These are phyloP conservation scores for Phytopythium mirpurense DNA, from an alignment of 352 stramenopile genomes.

Conservation along the genomic window DNA sequence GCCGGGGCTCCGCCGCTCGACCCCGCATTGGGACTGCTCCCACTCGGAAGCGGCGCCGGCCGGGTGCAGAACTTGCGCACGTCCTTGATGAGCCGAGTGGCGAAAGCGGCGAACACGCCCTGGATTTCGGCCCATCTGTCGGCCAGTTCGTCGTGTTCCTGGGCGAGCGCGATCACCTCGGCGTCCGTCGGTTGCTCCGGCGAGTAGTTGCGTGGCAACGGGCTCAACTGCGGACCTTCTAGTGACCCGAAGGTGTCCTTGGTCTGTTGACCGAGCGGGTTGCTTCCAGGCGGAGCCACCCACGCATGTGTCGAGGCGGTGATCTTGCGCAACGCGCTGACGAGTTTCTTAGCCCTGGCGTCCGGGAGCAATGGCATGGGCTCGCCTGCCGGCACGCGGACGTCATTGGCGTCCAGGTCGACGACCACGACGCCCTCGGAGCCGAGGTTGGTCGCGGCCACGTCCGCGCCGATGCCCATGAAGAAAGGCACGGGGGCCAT, in stretches of 20 bases:
- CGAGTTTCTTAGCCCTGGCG: slow-evolving; percentile 51
- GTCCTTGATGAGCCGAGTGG: slow-evolving; percentile 50
- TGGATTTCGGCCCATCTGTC: slow-evolving; percentile 64
- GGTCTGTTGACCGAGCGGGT: background rate
- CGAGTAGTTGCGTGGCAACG: slow-evolving; percentile 13
- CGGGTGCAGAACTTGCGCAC: slow-evolving; percentile 52
- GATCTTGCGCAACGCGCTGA: slow-evolving; percentile 45
- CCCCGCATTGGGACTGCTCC: background rate
- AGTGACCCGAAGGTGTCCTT: slow-evolving; percentile 3
- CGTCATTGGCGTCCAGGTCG: slow-evolving; percentile 63
- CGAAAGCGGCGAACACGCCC: slow-evolving; percentile 43
- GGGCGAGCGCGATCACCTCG: slow-evolving; percentile 20
- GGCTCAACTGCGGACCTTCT: background rate
- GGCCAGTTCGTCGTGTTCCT: slow-evolving; percentile 37
- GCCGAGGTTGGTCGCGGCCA: slow-evolving; percentile 29
- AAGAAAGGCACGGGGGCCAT: slow-evolving; percentile 74
- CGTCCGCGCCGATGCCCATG: slow-evolving; percentile 55
- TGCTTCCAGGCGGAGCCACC: background rate
- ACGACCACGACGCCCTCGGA: slow-evolving; percentile 61
- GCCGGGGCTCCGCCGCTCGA: background rate
- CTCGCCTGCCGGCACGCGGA: slow-evolving; percentile 36
- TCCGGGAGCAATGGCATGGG: slow-evolving; percentile 45
- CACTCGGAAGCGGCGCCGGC: background rate
- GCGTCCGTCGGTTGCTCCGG: slow-evolving; percentile 16
- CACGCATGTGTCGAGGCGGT: slow-evolving; percentile 3